phyloP scores from a whole-genome alignment of 148 eudicot genomes.

The Pouteria glomerata region DNA sequence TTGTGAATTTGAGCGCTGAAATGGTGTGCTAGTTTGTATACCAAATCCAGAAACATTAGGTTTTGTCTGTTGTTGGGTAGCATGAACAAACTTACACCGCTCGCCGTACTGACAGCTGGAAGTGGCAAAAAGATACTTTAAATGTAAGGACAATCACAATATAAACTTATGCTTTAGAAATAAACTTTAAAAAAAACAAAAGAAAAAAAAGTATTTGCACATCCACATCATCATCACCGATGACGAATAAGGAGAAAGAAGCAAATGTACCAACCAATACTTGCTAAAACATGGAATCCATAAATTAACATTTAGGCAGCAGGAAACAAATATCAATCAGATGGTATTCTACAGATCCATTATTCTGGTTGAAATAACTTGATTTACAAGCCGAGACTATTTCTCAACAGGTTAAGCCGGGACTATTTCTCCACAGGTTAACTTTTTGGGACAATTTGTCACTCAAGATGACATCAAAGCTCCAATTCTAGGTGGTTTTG shows the following conservation, averaged over 20 bases:
- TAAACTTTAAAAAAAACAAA: background rate
- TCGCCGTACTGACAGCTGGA: conserved; percentile 84
- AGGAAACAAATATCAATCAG: background rate
- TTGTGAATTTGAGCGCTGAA: conserved; percentile 40
- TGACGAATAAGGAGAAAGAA: background rate
- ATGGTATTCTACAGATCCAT: background rate
- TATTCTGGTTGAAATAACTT: background rate
- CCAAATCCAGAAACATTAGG: conserved; percentile 72
- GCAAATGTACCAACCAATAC: background rate
- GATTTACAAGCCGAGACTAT: too few species aligned
- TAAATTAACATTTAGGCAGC: background rate
- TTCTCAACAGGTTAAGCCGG: too few species aligned
- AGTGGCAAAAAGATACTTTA: conserved; percentile 10
- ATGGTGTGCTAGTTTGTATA: conserved; percentile 39
- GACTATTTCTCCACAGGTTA: too few species aligned
- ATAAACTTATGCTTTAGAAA: background rate
- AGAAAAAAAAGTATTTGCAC: background rate
- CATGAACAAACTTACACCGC: conserved; percentile 68
- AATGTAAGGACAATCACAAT: background rate
- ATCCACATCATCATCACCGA: background rate
- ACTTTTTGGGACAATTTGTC: too few species aligned
- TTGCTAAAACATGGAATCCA: background rate
- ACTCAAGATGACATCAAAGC: too few species aligned
- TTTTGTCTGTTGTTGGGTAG: conserved; percentile 44
- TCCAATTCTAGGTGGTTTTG: too few species aligned